A percentile compares a stretch with the other conserved stretches of the same genome.
Evolutionary conservation across 768 basidiomycete genomes (phyloP).

Genomic region (Russula sp.): DNA sequence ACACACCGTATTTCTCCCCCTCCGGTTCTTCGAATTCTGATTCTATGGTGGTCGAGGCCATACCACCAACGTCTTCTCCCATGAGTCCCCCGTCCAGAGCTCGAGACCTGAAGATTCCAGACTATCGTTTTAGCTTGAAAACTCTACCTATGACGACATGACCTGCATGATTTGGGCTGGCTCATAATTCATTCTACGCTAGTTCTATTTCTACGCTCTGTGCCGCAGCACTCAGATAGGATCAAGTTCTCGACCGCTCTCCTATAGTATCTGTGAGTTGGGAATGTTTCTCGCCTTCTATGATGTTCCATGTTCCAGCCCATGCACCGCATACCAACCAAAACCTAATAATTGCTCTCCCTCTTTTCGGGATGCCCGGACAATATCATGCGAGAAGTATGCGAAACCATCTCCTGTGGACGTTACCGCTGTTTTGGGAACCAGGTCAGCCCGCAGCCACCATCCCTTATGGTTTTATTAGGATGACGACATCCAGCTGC

Average conservation of each 20-base stretch:
- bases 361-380: neutral
- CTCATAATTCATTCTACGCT: neutral
- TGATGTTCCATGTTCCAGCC: neutral
- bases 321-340: neutral
- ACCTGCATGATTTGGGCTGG: no score
- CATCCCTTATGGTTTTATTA: neutral
- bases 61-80: neutral
- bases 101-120: neutral
- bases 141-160: neutral
- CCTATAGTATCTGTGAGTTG: neutral
- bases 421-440: no score
- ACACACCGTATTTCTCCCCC: neutral
- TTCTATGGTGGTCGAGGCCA: neutral
- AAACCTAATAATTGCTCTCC: no score
- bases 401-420: no score
- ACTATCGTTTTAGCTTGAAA: neutral
- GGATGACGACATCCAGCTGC: neutral
- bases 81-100: neutral
- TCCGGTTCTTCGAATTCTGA: neutral
- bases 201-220: neutral
- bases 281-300: neutral
- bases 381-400: no score
- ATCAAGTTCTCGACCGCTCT: neutral
- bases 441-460: no score
- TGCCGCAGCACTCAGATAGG: neutral